Evolutionary conservation across 305 asterid genomes (phyloP).

Genomic region (Plantago rigida): DNA sequence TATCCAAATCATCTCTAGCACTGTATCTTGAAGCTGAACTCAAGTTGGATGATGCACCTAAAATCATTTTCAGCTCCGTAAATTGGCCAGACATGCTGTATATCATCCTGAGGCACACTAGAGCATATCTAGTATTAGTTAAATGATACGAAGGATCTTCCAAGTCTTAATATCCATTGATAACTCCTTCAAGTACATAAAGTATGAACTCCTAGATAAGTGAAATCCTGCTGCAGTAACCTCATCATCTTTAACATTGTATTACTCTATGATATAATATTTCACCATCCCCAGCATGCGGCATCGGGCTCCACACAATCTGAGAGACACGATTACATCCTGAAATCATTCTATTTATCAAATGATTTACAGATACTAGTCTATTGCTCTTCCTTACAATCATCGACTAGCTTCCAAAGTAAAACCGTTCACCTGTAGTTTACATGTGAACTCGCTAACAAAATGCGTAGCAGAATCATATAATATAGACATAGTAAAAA

Average conservation of each 20-base stretch:
- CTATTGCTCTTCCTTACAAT: not conserved
- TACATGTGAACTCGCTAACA: not conserved
- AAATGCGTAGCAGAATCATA: not conserved
- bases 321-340: not conserved
- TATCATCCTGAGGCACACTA: constrained; percentile 99
- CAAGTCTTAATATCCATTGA: constrained; percentile 25
- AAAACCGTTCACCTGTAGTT: not conserved
- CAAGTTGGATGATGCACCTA: constrained; percentile 59
- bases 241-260: constrained; percentile 10
- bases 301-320: not conserved
- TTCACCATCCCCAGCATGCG: constrained; percentile 3
- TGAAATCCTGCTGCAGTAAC: constrained; percentile 13
- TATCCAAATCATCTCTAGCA: constrained; percentile 55
- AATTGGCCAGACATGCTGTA: constrained; percentile 98
- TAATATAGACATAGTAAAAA: no score
- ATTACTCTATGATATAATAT: constrained; percentile 13
- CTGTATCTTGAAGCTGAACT: constrained; percentile 57
- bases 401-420: not conserved
- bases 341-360: not conserved
- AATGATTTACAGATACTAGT: not conserved
- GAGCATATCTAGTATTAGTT: constrained; percentile 80
- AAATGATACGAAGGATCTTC: constrained; percentile 34
- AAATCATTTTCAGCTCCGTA: constrained; percentile 90
- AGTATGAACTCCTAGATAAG: constrained; percentile 19
- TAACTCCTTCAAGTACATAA: constrained; percentile 27